phyloP scores from a whole-genome alignment of 495 filamentous ascomycete genomes.

The Sporormia fimetaria region DNA sequence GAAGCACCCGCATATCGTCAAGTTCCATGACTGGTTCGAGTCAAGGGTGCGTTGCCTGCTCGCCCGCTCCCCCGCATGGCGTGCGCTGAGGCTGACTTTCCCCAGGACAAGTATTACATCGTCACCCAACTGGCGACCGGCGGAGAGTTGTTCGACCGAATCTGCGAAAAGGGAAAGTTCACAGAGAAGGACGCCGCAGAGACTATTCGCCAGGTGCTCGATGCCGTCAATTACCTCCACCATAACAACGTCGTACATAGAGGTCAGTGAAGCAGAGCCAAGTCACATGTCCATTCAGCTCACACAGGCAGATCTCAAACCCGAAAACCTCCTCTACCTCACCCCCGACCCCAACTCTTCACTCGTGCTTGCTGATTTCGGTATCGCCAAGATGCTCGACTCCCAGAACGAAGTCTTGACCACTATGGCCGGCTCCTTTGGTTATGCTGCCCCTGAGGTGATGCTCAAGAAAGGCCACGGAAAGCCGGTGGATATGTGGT shows the following conservation, averaged over 20 bases:
- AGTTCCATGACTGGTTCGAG: slow-evolving; percentile 98
- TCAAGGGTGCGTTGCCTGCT: slow-evolving; percentile 66
- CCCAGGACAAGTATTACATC: slow-evolving; percentile 99
- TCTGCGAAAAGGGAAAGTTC: slow-evolving; percentile 97
- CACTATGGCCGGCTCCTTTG: slow-evolving; percentile 98
- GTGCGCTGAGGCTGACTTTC: slow-evolving; percentile 5
- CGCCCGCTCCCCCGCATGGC: neutral
- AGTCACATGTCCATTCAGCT: no score
- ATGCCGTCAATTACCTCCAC: slow-evolving; percentile 90
- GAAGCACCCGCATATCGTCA: slow-evolving; percentile 91
- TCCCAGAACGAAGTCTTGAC: slow-evolving; percentile 80
- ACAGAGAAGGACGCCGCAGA: slow-evolving; percentile 97
- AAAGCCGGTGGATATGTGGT: slow-evolving; percentile 99
- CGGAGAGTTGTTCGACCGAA: slow-evolving; percentile 94
- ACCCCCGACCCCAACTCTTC: slow-evolving; percentile 64
- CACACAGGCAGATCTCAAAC: slow-evolving; percentile 98
- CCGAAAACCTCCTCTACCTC: slow-evolving; percentile 93
- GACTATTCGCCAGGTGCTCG: slow-evolving; percentile 89
- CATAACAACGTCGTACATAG: slow-evolving; percentile 91
- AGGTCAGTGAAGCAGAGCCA: no score
- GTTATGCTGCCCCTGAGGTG: slow-evolving; percentile 94
- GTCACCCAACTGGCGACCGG: slow-evolving; percentile 94
- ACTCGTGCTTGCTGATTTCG: slow-evolving; percentile 92
- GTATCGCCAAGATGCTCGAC: slow-evolving; percentile 97
- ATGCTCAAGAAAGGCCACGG: slow-evolving; percentile 97